Base-by-base conservation (phyloP, 176 grass and related monocot species). In the Otatea glauca region DNA sequence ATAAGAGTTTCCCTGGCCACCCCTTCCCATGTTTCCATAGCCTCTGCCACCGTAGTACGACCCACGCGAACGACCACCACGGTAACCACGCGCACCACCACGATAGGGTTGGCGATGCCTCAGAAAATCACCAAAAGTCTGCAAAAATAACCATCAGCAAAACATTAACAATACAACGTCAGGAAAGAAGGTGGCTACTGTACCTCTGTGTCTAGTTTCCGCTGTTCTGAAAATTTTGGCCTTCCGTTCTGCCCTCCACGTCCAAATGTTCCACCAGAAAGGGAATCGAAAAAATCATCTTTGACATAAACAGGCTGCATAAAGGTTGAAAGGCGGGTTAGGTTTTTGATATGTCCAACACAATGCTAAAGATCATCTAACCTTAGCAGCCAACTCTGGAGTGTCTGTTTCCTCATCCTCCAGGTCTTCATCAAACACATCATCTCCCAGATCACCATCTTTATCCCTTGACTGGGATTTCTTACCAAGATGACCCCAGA, bases 401-500 rank as follows among this genome's bases (percentile, higher is more conserved):
- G 86, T 84, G 61, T 85, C 76, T 74, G 61, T 76, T 93, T 91
- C 82, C 43, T 92, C 94, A n/a, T 89, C 68, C 24, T 89, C 76
- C 18, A 77, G 70, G 71, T 72, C 55, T 81, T 96, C 86, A 72
- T 93, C 79, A 91, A 79, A 88, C 73, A 89, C 91, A 77, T 96
- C 91, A 74, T 93, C 91, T 69, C 88, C 84, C 50, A 80, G 76
- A 12, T 91, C 88, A 82, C 88, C 91, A 85, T 92, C 91, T 45
- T 78, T 92, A 20, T 94, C 92, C 85, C 81, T 92, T 32, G 84
- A 86, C 67, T 90, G 88, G 44, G 91, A 77, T 90, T 90, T 95
- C 84, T 93, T 95, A 29, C 91, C 91, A 79, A 96, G 94, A 86
- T 91, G 82, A 61, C 94, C 94, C 94, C 94, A 96, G 41, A 96